Percentiles rank a stretch among this genome's conserved stretches.
Evolutionary conservation across 2,329 filamentous ascomycete genomes (phyloP).

Genomic region (Cytospora piceicola): DNA sequence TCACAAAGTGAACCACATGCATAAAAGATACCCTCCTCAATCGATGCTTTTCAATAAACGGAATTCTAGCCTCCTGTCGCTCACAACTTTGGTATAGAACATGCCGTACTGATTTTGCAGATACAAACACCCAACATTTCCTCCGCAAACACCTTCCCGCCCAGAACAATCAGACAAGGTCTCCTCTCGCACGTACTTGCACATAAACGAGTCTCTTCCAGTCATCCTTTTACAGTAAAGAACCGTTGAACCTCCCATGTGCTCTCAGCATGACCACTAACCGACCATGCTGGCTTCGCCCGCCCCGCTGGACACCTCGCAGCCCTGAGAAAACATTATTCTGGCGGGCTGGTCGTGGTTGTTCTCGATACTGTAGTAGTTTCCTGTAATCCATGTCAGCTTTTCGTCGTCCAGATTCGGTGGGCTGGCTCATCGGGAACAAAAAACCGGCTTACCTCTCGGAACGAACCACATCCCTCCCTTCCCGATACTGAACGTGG

Average conservation of each 20-base stretch:
- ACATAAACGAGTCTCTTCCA: neutral
- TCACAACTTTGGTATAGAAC: constrained; percentile 14
- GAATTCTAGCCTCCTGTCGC: constrained; percentile 5
- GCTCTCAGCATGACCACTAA: neutral
- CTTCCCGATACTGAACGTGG: constrained; percentile 78
- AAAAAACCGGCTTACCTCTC: constrained; percentile 67
- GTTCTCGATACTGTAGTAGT: constrained; percentile 91
- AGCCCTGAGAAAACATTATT: constrained; percentile 92
- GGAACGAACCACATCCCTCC: constrained; percentile 95
- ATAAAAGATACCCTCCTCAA: constrained; percentile 29
- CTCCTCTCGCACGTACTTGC: neutral
- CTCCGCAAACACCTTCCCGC: neutral
- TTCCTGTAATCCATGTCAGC: constrained; percentile 60
- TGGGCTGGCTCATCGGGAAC: neutral
- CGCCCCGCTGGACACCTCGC: constrained; percentile 52
- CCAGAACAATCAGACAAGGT: neutral
- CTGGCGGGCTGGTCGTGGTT: constrained; percentile 72
- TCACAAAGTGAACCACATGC: neutral
- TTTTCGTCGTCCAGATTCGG: constrained; percentile 11
- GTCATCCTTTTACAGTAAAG: neutral
- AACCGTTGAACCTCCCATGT: neutral
- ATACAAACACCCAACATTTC: neutral
- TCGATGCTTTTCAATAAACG: constrained; percentile 6
- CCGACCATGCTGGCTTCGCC: constrained; percentile 33
- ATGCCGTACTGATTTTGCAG: neutral